A percentile compares a stretch with the other conserved stretches of the same genome.
Conservation (phyloP, 176 grass and related monocot genomes). For the Paspalum vaginatum region DNA sequence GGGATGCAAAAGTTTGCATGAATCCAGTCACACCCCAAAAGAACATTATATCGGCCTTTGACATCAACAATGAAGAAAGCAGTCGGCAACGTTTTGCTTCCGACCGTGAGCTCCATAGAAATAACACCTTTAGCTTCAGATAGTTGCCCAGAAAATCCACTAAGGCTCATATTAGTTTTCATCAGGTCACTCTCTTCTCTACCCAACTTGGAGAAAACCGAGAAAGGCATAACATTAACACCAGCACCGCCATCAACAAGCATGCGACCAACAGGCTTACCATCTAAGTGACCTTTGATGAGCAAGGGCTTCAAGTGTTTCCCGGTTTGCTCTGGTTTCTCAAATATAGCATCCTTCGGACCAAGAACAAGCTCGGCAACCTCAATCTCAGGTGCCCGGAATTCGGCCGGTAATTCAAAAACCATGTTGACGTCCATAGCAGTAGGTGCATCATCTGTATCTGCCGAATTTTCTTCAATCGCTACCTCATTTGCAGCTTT, state of each 20-base stretch:
- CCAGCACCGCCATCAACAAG: not conserved
- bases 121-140: not conserved
- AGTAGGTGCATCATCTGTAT: not conserved
- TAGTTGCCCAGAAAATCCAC: not conserved
- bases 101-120: not conserved
- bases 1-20: not conserved
- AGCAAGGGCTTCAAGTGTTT: not conserved
- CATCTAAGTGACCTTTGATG: not conserved
- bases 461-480: not conserved
- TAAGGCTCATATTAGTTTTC: conserved; percentile 6
- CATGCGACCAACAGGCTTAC: conserved; percentile 15
- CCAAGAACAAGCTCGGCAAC: not conserved
- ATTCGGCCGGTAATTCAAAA: not conserved
- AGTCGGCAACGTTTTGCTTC: not conserved
- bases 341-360: not conserved
- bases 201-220: not conserved
- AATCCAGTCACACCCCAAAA: not conserved
- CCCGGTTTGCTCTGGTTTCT: not conserved
- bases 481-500: not conserved
- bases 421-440: not conserved
- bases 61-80: not conserved
- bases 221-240: not conserved
- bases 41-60: not conserved
- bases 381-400: not conserved
- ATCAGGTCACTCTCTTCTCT: not conserved